Base-by-base conservation (phyloP, 345 rosid species). In the Gossypium longicalyx region DNA sequence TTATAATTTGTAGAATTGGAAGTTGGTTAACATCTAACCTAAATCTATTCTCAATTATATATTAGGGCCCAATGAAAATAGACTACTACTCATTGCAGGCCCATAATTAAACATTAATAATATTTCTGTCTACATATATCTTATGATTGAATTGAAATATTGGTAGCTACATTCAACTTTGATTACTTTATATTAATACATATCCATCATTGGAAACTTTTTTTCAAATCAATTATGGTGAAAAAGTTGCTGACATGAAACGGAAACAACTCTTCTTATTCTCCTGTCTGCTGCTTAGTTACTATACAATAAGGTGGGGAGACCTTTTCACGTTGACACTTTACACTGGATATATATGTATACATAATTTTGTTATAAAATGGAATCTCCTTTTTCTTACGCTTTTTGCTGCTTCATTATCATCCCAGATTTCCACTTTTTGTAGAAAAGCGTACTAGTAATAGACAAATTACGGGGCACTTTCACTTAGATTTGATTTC, bases 11-110 rank as follows among this genome's bases (percentile, higher is more conserved):
- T 23, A 15, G 45, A 12, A 22, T 47, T 67, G 22, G 19, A 47
- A 67, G 71, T 67, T 47, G 56, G 23, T 67, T 63, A 63, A 63
- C 19, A 67, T 22, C 20, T 22, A 67, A 67, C 71, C 71, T 67
- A 67, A 22, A 47, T 12, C 9, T 59, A 59, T 38, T 12, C 41
- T 59, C 41, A 59, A 12, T 23, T 59, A 12, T 12, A 57, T 57
- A 22, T 5, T 6, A 17, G 57, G 60, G 27, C 13, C 60, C 60
- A 10, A 47, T 15, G 67, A 16, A 62, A 62, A 7, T 34, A 8
- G 47, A 15, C 45, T 67, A 22, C n/a, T 45, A 9, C 51, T 68
- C 22, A 68, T 23, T 49, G 58, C 58, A 25, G 12, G 58, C 43
- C 15, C 58, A 51, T 51, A n/a, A n/a, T n/a, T n/a, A 1, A 27